phyloP scores from a whole-genome alignment of 768 basidiomycete genomes.

The Sporobolomyces pararoseus region DNA sequence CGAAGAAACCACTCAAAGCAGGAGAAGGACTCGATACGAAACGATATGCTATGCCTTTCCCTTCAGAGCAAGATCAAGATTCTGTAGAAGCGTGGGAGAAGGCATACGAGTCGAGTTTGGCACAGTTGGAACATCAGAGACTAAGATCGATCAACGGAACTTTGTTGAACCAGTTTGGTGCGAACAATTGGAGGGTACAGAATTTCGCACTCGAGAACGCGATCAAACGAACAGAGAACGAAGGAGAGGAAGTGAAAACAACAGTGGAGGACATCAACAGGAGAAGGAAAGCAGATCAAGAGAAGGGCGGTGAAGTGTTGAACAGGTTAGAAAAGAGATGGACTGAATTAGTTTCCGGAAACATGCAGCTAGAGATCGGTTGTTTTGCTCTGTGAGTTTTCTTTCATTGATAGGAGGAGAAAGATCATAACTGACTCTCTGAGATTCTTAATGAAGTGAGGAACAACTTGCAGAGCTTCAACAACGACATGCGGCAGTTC shows the following conservation, averaged over 20 bases:
- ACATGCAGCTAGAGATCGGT: constrained; percentile 42
- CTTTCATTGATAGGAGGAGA: neutral
- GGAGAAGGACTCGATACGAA: constrained; percentile 40
- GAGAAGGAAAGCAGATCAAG: constrained; percentile 36
- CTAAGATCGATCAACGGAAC: constrained; percentile 37
- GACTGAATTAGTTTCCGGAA: constrained; percentile 33
- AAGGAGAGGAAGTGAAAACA: constrained; percentile 26
- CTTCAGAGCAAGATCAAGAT: constrained; percentile 3
- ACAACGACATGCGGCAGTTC: constrained; percentile 31
- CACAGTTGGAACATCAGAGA: constrained; percentile 42
- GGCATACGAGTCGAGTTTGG: constrained; percentile 29
- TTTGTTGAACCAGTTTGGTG: constrained; percentile 33
- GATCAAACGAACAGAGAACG: constrained; percentile 32
- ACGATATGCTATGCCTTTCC: constrained; percentile 39
- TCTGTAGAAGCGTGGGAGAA: constrained; percentile 38
- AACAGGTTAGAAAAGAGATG: constrained; percentile 34
- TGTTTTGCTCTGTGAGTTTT: constrained; percentile 36
- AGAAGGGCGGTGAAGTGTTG: constrained; percentile 36
- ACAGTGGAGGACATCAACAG: constrained; percentile 40
- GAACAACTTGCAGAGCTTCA: constrained; percentile 27
- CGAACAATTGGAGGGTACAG: constrained; percentile 39
- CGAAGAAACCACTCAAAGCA: constrained; percentile 17
- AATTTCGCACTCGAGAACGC: constrained; percentile 42
- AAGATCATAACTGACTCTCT: neutral
- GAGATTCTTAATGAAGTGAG: constrained; percentile 5